These are phyloP conservation scores for Shiraia sp. DNA, from an alignment of 2,329 filamentous ascomycete genomes.

Conservation along the genomic window DNA sequence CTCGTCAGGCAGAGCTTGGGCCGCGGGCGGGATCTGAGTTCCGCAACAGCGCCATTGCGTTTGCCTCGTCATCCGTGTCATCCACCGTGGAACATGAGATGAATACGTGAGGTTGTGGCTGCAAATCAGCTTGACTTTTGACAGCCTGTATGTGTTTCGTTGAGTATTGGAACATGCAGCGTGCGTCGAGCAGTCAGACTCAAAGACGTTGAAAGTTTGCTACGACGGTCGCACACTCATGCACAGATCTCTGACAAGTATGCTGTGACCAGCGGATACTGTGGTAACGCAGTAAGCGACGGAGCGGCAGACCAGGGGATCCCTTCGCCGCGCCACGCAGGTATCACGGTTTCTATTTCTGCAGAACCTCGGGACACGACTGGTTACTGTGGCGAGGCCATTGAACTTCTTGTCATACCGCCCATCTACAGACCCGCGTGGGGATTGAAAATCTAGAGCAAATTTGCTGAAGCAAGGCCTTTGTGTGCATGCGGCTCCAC, in stretches of 20 bases:
- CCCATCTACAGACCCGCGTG: constrained; percentile 17
- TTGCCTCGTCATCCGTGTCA: constrained; percentile 21
- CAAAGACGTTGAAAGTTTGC: constrained; percentile 36
- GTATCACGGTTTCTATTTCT: constrained; percentile 17
- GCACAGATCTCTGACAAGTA: constrained; percentile 32
- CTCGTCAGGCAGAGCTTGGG: constrained; percentile 19
- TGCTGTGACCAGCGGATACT: constrained; percentile 20
- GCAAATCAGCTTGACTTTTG: constrained; percentile 7
- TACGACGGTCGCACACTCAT: constrained; percentile 24
- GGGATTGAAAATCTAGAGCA: constrained; percentile 26
- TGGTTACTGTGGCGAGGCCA: constrained; percentile 20
- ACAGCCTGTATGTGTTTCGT: constrained; percentile 21
- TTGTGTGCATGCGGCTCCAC: constrained; percentile 20
- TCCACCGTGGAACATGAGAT: constrained; percentile 19
- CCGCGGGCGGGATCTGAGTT: constrained; percentile 25
- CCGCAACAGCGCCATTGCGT: constrained; percentile 23
- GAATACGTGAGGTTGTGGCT: constrained; percentile 15
- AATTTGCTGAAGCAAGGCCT: constrained; percentile 27
- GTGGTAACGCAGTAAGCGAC: constrained; percentile 31
- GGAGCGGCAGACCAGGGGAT: constrained; percentile 16
- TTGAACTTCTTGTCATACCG: constrained; percentile 25
- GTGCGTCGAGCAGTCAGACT: constrained; percentile 22
- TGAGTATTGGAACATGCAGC: constrained; percentile 33
- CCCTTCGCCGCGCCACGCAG: constrained; percentile 19
- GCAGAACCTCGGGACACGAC: constrained; percentile 12